These are phyloP conservation scores for Sphaceloma murrayae DNA, from an alignment of 2,329 filamentous ascomycete species.

Conservation along the genomic window DNA sequence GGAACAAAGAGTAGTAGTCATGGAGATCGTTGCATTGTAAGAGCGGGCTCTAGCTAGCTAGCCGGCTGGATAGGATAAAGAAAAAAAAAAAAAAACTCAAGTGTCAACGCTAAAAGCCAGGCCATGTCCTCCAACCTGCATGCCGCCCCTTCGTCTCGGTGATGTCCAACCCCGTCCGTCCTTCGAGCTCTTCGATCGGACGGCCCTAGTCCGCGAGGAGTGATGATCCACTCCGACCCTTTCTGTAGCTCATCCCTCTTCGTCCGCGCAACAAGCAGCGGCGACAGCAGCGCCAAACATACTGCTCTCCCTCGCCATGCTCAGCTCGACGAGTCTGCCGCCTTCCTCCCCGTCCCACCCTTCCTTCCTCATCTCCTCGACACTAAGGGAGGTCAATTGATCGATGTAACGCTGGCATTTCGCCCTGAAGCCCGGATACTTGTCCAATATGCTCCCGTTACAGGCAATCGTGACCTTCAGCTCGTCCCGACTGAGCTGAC, in stretches of 20 bases:
- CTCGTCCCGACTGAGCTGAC: background rate
- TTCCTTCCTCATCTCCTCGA: conserved; percentile 24
- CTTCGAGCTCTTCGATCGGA: background rate
- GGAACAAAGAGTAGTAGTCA: too few species aligned
- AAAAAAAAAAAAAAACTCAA: too few species aligned
- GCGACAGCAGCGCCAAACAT: conserved; percentile 67
- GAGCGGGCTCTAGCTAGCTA: too few species aligned
- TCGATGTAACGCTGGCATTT: conserved; percentile 56
- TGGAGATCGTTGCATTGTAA: too few species aligned
- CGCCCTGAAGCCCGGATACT: conserved; percentile 59
- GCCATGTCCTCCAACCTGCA: too few species aligned
- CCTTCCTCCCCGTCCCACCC: conserved; percentile 27
- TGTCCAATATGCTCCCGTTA: conserved; percentile 71
- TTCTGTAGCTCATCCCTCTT: background rate
- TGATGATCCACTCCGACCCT: background rate
- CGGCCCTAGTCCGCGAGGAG: background rate
- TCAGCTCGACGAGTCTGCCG: conserved; percentile 49
- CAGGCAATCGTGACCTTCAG: conserved; percentile 49
- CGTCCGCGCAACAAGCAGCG: conserved; percentile 22
- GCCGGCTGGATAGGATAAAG: too few species aligned
- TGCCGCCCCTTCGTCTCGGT: background rate
- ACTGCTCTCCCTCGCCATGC: conserved; percentile 60
- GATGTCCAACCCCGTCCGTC: background rate
- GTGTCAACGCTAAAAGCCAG: too few species aligned
- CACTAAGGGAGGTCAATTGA: conserved; percentile 37